Base-by-base conservation (phyloP, 2,329 filamentous ascomycete genomes). In the Dothidotthia symphoricarpi region DNA sequence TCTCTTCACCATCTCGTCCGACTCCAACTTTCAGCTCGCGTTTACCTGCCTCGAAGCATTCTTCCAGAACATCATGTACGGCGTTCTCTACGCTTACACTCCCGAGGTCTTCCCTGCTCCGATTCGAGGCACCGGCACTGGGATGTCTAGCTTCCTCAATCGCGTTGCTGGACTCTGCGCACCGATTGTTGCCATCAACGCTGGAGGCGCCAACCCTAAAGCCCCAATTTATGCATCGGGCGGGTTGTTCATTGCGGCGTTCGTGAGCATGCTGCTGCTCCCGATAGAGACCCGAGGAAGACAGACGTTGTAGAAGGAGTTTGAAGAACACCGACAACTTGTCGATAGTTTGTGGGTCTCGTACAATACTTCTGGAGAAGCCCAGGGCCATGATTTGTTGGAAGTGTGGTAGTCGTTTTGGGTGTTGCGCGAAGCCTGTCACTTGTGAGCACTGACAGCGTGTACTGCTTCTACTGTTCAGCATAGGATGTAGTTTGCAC, bases 61-160 rank as follows among this genome's bases (percentile, higher is more conserved):
- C 59, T 78, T 81, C 49, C 83, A 86, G 37, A 64, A 65, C 35
- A 53, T 65, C 47, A 60, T 59, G 53, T 88, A 87, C 65, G 84
- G 83, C 39, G 82, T 87, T 1, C 69, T 89, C 1, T 88, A 87
- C 60, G 82, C 84, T 6, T 88, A 86, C 59, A 88, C 85, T 0
- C 85, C 85, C 0, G 85, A 88, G 56, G 79, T 88, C 17, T 88
- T 89, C 66, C 84, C 85, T 0, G 82, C 83, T 0, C 82, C 83
- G 1, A 79, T 84, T 15, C 73, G 85, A 22, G 85, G 85, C 4
- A 85, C 83, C 0, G 85, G 83, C 5, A 85, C 81, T 0, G 85
- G 85, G 28, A 82, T 88, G 31, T 80, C 81, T 15, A 85, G 80
- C 57, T 85, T 86, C 57, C 64, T 88, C 43, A 88, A 88, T 62